Conservation (phyloP, 192 early-diverging fungal genomes). For the Kickxella alabastrina region DNA sequence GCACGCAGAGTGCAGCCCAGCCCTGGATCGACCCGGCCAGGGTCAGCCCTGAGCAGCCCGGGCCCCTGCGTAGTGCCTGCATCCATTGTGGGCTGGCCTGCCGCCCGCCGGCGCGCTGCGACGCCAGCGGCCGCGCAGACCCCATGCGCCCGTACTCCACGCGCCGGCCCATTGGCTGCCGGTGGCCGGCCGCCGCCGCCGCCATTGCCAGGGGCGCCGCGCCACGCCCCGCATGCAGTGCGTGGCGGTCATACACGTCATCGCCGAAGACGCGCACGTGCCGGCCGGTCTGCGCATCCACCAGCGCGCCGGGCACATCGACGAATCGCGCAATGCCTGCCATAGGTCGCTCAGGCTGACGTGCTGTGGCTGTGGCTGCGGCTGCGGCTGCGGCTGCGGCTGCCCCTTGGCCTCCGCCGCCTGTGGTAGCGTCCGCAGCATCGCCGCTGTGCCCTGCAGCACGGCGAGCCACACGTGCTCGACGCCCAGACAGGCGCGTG, state of each 20-base stretch:
- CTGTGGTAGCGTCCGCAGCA: too few relatives aligned
- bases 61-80: constrained; percentile 7
- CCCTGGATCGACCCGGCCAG: constrained; percentile 31
- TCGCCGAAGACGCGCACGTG: constrained; percentile 32
- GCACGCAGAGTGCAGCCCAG: constrained; percentile 40
- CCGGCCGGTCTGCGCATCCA: constrained; percentile 11
- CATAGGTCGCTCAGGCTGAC: constrained; percentile 18
- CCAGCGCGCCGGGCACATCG: constrained; percentile 11
- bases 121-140: constrained; percentile 6
- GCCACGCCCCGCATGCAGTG: constrained; percentile 23
- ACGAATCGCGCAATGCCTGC: constrained; percentile 25
- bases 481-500: constrained; percentile 22
- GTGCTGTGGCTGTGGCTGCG: too few relatives aligned
- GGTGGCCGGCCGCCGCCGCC: constrained; percentile 19
- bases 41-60: constrained; percentile 17
- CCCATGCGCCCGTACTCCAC: constrained; percentile 20
- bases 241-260: constrained; percentile 26
- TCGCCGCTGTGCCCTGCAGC: constrained; percentile 26
- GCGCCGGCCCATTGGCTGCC: not conserved
- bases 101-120: constrained; percentile 31
- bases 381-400: too few relatives aligned
- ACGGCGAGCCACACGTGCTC: constrained; percentile 44
- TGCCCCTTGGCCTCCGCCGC: not conserved
- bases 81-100: constrained; percentile 40
- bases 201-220: constrained; percentile 46